Evolutionary conservation across 1,284 basidiomycete genomes (phyloP).

Genomic region (Vanrija humicola): DNA sequence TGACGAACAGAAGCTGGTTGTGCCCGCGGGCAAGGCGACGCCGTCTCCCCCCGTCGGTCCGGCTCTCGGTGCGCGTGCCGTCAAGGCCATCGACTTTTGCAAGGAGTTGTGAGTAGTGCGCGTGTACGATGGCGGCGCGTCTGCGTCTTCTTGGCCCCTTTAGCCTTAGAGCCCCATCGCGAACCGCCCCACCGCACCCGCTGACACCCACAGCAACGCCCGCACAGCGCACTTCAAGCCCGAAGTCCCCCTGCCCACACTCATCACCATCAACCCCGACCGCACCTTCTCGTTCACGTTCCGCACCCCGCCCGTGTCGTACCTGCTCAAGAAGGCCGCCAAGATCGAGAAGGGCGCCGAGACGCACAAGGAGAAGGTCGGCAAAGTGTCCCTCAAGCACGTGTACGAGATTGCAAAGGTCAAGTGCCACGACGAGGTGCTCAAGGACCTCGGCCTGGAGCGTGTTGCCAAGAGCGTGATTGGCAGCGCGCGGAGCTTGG

Average conservation of each 20-base stretch:
- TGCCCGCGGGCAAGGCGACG: conserved; percentile 90
- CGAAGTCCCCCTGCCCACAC: conserved; percentile 81
- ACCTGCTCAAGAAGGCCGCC: conserved; percentile 87
- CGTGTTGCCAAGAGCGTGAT: conserved; percentile 80
- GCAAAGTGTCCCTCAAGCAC: conserved; percentile 90
- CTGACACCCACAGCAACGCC: conserved; percentile 60
- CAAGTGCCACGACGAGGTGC: conserved; percentile 83
- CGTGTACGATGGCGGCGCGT: too few species aligned
- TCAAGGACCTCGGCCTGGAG: conserved; percentile 78
- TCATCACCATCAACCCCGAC: conserved; percentile 91
- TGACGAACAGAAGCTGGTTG: conserved; percentile 60
- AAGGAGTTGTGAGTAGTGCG: conserved; percentile 69
- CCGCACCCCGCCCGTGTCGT: conserved; percentile 86
- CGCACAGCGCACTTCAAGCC: conserved; percentile 82
- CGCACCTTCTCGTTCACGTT: conserved; percentile 89
- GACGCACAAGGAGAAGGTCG: conserved; percentile 52
- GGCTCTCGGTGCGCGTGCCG: conserved; percentile 93
- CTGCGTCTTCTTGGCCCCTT: background rate
- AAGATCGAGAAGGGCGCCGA: conserved; percentile 78
- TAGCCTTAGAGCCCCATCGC: background rate
- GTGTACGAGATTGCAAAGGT: conserved; percentile 99
- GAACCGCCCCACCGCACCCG: background rate
- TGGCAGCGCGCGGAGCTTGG: conserved; percentile 78
- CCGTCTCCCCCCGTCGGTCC: conserved; percentile 96
- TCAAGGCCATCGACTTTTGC: conserved; percentile 99